A percentile compares a stretch with the other conserved stretches of the same genome.
Evolutionary conservation across 768 basidiomycete genomes (phyloP).

Genomic region (Serendipita sp.): DNA sequence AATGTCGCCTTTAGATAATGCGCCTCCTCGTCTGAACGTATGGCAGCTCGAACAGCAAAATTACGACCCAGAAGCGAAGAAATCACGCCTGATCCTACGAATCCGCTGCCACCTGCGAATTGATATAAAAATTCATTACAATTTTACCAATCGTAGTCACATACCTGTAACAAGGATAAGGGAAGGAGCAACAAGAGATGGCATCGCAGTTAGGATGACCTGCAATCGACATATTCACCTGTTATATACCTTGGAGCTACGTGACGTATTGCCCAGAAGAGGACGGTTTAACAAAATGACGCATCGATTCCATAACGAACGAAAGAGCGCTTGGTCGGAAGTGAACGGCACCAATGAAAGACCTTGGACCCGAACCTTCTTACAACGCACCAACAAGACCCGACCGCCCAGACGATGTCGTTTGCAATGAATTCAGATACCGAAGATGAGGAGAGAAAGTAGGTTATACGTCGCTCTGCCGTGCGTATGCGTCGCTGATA

Average conservation of each 20-base stretch:
- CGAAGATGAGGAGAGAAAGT: no score
- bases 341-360: no score
- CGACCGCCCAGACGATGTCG: no score
- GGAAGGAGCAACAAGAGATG: not conserved
- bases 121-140: not conserved
- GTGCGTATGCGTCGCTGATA: no score
- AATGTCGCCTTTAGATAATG: not conserved
- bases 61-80: not conserved
- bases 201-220: not conserved
- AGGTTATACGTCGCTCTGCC: no score
- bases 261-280: not conserved
- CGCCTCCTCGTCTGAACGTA: not conserved
- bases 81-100: not conserved
- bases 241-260: not conserved
- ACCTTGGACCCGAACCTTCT: no score
- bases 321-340: not conserved
- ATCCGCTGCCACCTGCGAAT: not conserved
- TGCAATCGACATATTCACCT: not conserved
- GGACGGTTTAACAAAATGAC: not conserved
- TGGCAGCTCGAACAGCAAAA: not conserved
- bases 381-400: no score
- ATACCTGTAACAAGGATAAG: constrained; percentile 5
- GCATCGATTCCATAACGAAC: not conserved
- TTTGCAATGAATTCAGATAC: no score
- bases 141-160: not conserved